These are phyloP conservation scores for Saccharomyces hybrid DNA, from an alignment of 1,139 yeast genomes.

Conservation along the genomic window DNA sequence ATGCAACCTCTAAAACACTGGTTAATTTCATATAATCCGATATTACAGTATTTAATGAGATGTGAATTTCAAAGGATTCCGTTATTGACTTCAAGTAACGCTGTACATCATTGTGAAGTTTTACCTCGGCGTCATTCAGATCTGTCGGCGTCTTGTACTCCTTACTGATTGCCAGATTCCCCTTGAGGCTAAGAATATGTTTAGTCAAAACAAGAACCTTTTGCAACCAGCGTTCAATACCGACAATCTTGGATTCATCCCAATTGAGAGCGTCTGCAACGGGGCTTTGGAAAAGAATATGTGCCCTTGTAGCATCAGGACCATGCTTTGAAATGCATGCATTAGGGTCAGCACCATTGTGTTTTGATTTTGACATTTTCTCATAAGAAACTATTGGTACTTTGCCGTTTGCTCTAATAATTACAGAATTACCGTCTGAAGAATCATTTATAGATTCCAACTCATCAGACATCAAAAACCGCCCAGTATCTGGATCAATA, in stretches of 20 bases:
- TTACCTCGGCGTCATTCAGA: slow-evolving; percentile 42
- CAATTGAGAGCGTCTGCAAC: slow-evolving; percentile 73
- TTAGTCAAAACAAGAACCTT: slow-evolving; percentile 46
- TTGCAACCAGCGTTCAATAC: slow-evolving; percentile 79
- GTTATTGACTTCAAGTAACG: slow-evolving; percentile 45
- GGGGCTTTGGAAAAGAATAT: slow-evolving; percentile 90
- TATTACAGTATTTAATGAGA: slow-evolving; percentile 74
- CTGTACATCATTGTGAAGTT: slow-evolving; percentile 53
- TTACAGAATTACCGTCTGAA: slow-evolving; percentile 33
- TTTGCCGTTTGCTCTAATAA: slow-evolving; percentile 44
- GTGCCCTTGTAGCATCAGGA: slow-evolving; percentile 92
- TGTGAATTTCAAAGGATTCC: slow-evolving; percentile 48
- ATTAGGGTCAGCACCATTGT: slow-evolving; percentile 88
- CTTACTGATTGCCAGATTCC: slow-evolving; percentile 11
- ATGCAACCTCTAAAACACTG: slow-evolving; percentile 41
- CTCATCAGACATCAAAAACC: slow-evolving; percentile 74
- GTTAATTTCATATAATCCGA: slow-evolving; percentile 88
- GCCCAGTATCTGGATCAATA: slow-evolving; percentile 61
- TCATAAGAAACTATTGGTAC: slow-evolving; percentile 58
- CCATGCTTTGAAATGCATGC: slow-evolving; percentile 74
- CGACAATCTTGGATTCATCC: slow-evolving; percentile 84
- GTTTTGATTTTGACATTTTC: slow-evolving; percentile 94
- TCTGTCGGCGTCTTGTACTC: slow-evolving; percentile 13
- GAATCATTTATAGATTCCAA: slow-evolving; percentile 38
- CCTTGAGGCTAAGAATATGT: background rate